A percentile compares a stretch with the other conserved stretches of the same genome.
phyloP scores from a whole-genome alignment of 176 grass and related monocot genomes.

The Musa acuminata region DNA sequence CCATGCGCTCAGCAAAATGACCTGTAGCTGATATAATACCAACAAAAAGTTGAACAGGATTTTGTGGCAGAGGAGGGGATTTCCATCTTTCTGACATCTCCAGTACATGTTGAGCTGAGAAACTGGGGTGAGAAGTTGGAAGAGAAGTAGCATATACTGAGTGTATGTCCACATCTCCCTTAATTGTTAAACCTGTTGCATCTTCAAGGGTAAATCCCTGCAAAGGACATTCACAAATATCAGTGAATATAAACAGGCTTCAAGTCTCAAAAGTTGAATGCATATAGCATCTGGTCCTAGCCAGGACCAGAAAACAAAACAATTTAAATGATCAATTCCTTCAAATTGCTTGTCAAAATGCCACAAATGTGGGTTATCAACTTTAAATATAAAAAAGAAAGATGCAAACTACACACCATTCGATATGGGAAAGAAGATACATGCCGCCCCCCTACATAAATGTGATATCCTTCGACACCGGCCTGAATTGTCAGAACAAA shows the following conservation, averaged over 20 bases:
- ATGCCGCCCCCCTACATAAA: slow-evolving; percentile 67
- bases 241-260: too few relatives aligned
- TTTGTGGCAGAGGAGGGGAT: slow-evolving; percentile 39
- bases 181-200: slow-evolving; percentile 67
- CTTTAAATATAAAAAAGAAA: slow-evolving; percentile 3
- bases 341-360: too few relatives aligned
- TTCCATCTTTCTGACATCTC: slow-evolving; percentile 85
- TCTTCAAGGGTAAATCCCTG: slow-evolving; percentile 87
- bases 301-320: too few relatives aligned
- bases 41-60: slow-evolving; percentile 57
- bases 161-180: slow-evolving; percentile 57
- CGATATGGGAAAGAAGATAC: slow-evolving; percentile 79
- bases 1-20: slow-evolving; percentile 93
- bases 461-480: slow-evolving; percentile 68
- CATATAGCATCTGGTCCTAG: not conserved
- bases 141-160: slow-evolving; percentile 77
- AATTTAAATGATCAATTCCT: too few relatives aligned
- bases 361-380: too few relatives aligned
- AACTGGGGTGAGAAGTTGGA: slow-evolving; percentile 37
- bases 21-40: slow-evolving; percentile 79
- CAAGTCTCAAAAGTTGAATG: slow-evolving; percentile 10
- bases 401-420: slow-evolving; percentile 37
- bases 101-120: slow-evolving; percentile 61
- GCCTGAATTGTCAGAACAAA: slow-evolving; percentile 88
- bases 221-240: not conserved